These are phyloP conservation scores for Trichocomaceae sp. DNA, from an alignment of 2,329 filamentous ascomycete species.

Conservation along the genomic window DNA sequence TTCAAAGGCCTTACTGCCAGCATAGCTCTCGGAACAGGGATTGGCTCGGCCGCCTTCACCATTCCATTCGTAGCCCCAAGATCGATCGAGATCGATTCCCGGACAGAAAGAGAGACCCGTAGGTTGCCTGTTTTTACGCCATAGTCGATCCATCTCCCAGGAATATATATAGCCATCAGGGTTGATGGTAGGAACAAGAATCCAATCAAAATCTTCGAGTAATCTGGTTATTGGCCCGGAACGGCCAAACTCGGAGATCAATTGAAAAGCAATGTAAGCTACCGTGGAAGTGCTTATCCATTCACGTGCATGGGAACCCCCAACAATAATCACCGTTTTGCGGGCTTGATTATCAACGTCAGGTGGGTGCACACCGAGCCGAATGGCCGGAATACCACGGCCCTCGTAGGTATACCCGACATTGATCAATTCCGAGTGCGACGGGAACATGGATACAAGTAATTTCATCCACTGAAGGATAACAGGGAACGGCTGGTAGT, in stretches of 20 bases:
- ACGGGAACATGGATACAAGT: conserved; percentile 81
- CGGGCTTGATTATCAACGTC: conserved; percentile 45
- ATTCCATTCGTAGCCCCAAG: conserved; percentile 82
- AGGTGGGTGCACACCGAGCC: conserved; percentile 59
- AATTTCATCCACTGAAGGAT: conserved; percentile 89
- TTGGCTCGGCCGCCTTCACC: conserved; percentile 59
- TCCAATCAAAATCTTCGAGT: conserved; percentile 75
- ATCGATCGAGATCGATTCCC: conserved; percentile 82
- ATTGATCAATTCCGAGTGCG: conserved; percentile 63
- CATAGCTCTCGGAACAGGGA: conserved; percentile 86
- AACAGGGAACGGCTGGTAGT: conserved; percentile 83
- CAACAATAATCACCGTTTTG: conserved; percentile 74
- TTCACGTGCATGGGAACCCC: conserved; percentile 86
- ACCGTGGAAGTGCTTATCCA: conserved; percentile 94
- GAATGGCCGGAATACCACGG: conserved; percentile 74
- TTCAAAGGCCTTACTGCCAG: conserved; percentile 75
- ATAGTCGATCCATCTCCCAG: conserved; percentile 84
- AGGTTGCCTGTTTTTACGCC: conserved; percentile 84
- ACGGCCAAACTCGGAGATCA: conserved; percentile 79
- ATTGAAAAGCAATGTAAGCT: conserved; percentile 80
- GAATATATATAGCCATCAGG: conserved; percentile 93
- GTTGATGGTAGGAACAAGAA: conserved; percentile 84
- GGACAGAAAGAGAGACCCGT: conserved; percentile 77
- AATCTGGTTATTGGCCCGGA: conserved; percentile 63
- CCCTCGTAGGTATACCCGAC: conserved; percentile 86